Conservation (phyloP, 1,139 yeast genomes). For the Pichia sp. region DNA sequence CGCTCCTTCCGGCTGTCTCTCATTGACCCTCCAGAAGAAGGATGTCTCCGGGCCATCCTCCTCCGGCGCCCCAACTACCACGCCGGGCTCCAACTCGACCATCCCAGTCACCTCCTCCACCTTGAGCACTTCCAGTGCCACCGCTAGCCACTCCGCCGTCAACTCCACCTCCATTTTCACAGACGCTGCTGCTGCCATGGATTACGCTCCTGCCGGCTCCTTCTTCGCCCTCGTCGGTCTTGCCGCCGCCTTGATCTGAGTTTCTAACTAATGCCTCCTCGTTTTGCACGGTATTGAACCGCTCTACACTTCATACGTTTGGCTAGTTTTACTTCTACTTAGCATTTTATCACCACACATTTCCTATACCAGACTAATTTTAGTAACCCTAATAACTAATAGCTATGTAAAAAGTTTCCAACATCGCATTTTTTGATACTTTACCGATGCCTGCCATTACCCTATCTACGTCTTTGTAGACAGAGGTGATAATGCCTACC, state of each 20-base stretch:
- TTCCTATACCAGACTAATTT: too few species aligned
- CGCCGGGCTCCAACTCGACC: background rate
- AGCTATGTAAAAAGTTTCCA: too few species aligned
- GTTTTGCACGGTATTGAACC: too few species aligned
- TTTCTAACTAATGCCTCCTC: too few species aligned
- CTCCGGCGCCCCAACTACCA: background rate
- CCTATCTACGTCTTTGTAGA: too few species aligned
- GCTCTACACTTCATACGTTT: too few species aligned
- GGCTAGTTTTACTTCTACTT: too few species aligned
- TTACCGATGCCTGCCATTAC: too few species aligned
- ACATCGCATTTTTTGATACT: too few species aligned
- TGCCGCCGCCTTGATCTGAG: slow-evolving; percentile 9
- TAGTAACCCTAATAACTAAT: too few species aligned
- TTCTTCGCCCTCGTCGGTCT: slow-evolving; percentile 22
- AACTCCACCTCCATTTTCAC: background rate
- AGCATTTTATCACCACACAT: too few species aligned
- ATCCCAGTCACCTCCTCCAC: background rate
- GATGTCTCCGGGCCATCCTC: slow-evolving; percentile 1
- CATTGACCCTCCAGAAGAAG: slow-evolving; percentile 13
- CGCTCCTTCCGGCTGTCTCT: slow-evolving; percentile 24
- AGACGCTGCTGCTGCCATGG: slow-evolving; percentile 8
- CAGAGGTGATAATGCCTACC: too few species aligned
- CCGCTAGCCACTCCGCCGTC: background rate
- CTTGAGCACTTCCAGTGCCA: background rate
- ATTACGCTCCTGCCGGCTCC: slow-evolving; percentile 18